Evolutionary conservation across 225 moss, liverwort and hornwort genomes (phyloP).

Genomic region (Polytrichum formosum): DNA sequence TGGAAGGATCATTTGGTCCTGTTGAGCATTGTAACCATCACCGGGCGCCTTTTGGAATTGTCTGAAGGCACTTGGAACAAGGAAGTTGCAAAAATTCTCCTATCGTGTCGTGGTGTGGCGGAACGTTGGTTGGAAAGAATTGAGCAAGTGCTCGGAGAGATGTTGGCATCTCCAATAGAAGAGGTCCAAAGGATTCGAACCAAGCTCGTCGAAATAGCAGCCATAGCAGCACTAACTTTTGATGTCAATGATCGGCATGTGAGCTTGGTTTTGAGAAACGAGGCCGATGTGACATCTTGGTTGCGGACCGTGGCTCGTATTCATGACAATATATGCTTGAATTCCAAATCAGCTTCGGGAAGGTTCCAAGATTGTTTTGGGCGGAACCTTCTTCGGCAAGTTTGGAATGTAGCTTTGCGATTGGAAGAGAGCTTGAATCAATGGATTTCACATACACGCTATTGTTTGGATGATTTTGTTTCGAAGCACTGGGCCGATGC

Average conservation of each 20-base stretch:
- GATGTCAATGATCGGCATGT: constrained; percentile 18
- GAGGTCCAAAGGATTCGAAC: constrained; percentile 21
- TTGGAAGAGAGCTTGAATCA: background rate
- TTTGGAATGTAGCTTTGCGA: constrained; percentile 17
- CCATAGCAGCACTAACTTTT: constrained; percentile 38
- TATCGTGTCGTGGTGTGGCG: constrained; percentile 14
- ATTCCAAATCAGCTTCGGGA: background rate
- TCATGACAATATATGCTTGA: constrained; percentile 18
- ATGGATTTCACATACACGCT: background rate
- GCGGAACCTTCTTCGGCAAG: constrained; percentile 17
- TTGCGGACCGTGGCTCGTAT: constrained; percentile 18
- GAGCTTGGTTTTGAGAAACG: background rate
- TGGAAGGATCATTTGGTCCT: constrained; percentile 40
- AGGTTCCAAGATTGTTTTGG: background rate
- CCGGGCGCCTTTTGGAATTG: constrained; percentile 15
- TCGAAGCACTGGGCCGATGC: constrained; percentile 18
- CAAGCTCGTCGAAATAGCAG: constrained; percentile 35
- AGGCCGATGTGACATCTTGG: constrained; percentile 25
- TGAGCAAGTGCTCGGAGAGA: constrained; percentile 20
- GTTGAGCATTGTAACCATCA: constrained; percentile 16
- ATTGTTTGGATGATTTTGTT: constrained; percentile 19
- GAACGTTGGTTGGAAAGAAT: constrained; percentile 22
- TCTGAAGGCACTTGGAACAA: constrained; percentile 18
- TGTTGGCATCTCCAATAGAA: constrained; percentile 28
- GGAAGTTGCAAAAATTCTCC: constrained; percentile 4